Percentiles rank a stretch among this genome's conserved stretches.
Conservation (phyloP, 345 rosid genomes). For the Microthlaspi erraticum region DNA sequence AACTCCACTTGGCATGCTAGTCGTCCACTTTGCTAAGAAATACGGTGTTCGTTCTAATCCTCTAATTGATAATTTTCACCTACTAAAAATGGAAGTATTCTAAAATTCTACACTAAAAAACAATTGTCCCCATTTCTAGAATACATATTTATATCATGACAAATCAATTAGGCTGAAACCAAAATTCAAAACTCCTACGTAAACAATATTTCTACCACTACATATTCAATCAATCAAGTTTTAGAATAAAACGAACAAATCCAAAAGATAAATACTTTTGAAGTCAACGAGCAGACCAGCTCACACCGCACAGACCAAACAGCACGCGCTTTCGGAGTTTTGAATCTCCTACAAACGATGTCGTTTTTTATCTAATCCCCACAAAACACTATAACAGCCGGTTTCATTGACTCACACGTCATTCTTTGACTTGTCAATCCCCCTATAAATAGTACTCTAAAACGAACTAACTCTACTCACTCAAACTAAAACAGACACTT, state of each 20-base stretch:
- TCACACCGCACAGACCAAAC: slow-evolving; percentile 37
- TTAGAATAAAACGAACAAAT: slow-evolving; percentile 27
- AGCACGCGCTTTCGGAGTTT: slow-evolving; percentile 36
- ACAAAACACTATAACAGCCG: slow-evolving; percentile 19
- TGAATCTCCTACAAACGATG: neutral
- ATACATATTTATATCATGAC: neutral
- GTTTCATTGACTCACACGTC: slow-evolving; percentile 38
- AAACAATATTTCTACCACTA: slow-evolving; percentile 7
- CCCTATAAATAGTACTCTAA: slow-evolving; percentile 32
- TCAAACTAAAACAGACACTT: slow-evolving; percentile 18
- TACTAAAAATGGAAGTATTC: slow-evolving; percentile 22
- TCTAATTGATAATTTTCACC: slow-evolving; percentile 7
- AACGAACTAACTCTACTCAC: slow-evolving; percentile 28
- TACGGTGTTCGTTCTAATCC: slow-evolving; percentile 4
- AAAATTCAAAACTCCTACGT: slow-evolving; percentile 36
- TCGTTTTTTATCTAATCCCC: slow-evolving; percentile 23
- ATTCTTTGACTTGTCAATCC: slow-evolving; percentile 19
- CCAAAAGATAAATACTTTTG: slow-evolving; percentile 20
- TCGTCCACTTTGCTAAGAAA: slow-evolving; percentile 18
- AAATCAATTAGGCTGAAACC: neutral
- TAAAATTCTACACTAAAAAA: neutral
- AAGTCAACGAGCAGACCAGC: slow-evolving; percentile 39
- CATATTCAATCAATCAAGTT: slow-evolving; percentile 24
- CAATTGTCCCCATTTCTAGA: neutral
- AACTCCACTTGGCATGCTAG: slow-evolving; percentile 17